Conservation (phyloP, 768 basidiomycete species). For the Auricularia heimuer region DNA sequence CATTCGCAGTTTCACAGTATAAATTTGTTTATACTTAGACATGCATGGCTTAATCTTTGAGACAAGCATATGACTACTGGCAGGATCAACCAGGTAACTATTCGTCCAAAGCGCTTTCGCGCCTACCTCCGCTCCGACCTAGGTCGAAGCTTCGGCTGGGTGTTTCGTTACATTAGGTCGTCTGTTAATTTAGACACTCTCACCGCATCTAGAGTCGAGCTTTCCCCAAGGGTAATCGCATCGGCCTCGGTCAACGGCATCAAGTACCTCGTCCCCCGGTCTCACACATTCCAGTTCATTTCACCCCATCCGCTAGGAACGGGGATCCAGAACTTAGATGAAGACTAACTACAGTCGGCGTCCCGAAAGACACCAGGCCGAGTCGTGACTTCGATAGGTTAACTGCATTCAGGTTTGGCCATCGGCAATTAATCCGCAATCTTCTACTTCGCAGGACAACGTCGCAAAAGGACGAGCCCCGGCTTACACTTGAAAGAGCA, state of each 20-base stretch:
- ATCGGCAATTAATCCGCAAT: constrained; percentile 31
- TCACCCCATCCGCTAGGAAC: constrained; percentile 21
- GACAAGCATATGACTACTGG: too few relatives aligned
- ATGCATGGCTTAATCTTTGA: too few relatives aligned
- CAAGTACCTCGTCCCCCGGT: constrained; percentile 31
- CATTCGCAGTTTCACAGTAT: too few relatives aligned
- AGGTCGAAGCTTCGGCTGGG: constrained; percentile 12
- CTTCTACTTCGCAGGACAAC: constrained; percentile 9
- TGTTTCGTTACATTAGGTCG: constrained; percentile 14
- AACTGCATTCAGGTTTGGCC: constrained; percentile 24
- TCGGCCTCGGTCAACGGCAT: constrained; percentile 10
- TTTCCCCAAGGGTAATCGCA: constrained; percentile 8
- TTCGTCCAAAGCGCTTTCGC: constrained; percentile 2
- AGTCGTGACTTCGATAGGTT: constrained; percentile 27
- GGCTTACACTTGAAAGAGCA: constrained; percentile 6
- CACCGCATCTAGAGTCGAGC: constrained; percentile 11
- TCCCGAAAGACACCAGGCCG: constrained; percentile 14
- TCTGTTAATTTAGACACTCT: constrained; percentile 12
- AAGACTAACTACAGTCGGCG: constrained; percentile 23
- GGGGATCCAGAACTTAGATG: constrained; percentile 23
- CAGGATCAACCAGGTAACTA: constrained; percentile 78
- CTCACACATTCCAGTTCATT: constrained; percentile 34
- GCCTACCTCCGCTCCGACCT: constrained; percentile 10
- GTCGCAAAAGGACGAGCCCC: background rate
- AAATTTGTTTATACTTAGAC: too few relatives aligned